Evolutionary conservation across 1,284 basidiomycete species (phyloP).

Genomic region (Ustanciosporium gigantosporum): DNA sequence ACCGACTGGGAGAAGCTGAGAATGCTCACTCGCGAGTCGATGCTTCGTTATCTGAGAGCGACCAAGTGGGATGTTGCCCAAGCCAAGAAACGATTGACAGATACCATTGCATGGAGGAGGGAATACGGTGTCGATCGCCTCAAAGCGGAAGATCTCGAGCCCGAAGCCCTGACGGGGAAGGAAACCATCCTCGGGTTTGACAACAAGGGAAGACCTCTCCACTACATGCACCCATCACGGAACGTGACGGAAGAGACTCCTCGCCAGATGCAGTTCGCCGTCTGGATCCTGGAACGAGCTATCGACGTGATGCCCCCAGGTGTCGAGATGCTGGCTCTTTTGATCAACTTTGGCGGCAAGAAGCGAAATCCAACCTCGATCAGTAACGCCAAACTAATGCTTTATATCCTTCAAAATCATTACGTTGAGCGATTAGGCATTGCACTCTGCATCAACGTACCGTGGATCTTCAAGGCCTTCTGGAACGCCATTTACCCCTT

Average conservation of each 20-base stretch:
- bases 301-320: conserved; percentile 61
- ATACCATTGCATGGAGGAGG: conserved; percentile 62
- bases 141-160: conserved; percentile 47
- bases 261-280: conserved; percentile 62
- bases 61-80: conserved; percentile 60
- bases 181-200: conserved; percentile 62
- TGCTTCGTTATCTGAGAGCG: conserved; percentile 61
- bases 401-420: conserved; percentile 60
- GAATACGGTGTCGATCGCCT: conserved; percentile 62
- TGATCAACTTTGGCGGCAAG: conserved; percentile 55
- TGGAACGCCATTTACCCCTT: conserved; percentile 61
- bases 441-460: conserved; percentile 60
- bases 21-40: conserved; percentile 56
- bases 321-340: conserved; percentile 57
- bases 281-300: conserved; percentile 62
- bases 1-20: conserved; percentile 58
- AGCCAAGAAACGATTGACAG: conserved; percentile 59
- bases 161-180: conserved; percentile 62
- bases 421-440: conserved; percentile 61
- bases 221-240: conserved; percentile 62
- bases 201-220: conserved; percentile 59
- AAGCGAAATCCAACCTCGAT: conserved; percentile 52
- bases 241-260: conserved; percentile 57
- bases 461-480: conserved; percentile 49
- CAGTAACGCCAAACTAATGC: conserved; percentile 54